phyloP scores from a whole-genome alignment of 208 protist species.

The Trypanosomatidae sp. region DNA sequence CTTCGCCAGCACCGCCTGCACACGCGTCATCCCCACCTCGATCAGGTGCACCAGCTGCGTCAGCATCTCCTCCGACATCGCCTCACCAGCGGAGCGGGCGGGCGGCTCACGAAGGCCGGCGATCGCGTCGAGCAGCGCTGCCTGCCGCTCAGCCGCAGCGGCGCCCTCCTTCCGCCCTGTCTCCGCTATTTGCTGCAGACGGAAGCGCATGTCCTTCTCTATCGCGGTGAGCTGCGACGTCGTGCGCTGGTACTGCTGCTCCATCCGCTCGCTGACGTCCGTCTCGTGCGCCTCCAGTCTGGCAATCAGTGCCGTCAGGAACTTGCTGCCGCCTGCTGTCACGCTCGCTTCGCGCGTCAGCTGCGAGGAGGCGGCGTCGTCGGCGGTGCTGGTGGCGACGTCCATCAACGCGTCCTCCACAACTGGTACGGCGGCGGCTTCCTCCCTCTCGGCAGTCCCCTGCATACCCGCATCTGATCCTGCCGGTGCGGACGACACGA shows the following conservation, averaged over 20 bases:
- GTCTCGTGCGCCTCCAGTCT: constrained; percentile 55
- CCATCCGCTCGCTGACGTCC: constrained; percentile 46
- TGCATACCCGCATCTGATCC: too few relatives aligned
- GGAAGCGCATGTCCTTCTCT: constrained; percentile 48
- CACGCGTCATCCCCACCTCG: constrained; percentile 49
- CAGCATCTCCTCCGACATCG: constrained; percentile 32
- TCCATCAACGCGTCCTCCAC: neutral
- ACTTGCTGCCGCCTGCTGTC: constrained; percentile 32
- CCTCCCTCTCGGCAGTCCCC: too few relatives aligned
- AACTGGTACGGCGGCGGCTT: too few relatives aligned
- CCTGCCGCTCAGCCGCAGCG: constrained; percentile 20
- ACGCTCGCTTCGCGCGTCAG: constrained; percentile 15
- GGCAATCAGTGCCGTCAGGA: constrained; percentile 39
- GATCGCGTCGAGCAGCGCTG: constrained; percentile 23
- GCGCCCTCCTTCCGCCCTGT: constrained; percentile 33
- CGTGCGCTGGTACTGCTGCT: constrained; percentile 55
- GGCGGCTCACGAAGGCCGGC: constrained; percentile 9
- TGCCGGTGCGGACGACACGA: too few relatives aligned
- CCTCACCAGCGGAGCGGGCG: constrained; percentile 8
- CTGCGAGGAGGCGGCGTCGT: neutral
- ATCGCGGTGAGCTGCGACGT: constrained; percentile 37
- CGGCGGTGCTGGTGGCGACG: too few relatives aligned
- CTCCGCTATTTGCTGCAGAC: constrained; percentile 32
- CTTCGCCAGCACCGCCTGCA: constrained; percentile 34
- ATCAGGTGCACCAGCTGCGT: constrained; percentile 54